These are phyloP conservation scores for Amborella trichopoda DNA, from an alignment of 164 flowering plant genomes.

Conservation along the genomic window DNA sequence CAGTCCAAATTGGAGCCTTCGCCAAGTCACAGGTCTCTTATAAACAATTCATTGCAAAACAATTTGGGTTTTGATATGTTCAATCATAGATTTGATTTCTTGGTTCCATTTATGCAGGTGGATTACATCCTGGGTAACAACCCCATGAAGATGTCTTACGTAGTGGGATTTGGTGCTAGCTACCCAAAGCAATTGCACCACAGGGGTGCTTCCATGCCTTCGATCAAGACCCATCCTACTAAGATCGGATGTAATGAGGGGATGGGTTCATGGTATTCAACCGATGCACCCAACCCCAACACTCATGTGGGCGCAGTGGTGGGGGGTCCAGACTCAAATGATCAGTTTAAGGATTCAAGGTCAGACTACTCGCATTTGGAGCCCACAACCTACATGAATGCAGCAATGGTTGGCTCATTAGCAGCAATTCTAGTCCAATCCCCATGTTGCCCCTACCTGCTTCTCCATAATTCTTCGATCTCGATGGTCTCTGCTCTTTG, in stretches of 20 bases:
- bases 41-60: no score
- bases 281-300: constrained; percentile 41
- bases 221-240: constrained; percentile 25
- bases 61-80: no score
- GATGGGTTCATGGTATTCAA: constrained; percentile 24
- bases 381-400: constrained; percentile 72
- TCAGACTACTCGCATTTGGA: constrained; percentile 48
- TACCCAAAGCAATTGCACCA: constrained; percentile 56
- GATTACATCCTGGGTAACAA: constrained; percentile 72
- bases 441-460: no score
- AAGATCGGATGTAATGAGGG: constrained; percentile 55
- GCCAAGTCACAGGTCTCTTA: constrained; percentile 81
- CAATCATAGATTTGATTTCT: background rate
- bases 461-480: no score
- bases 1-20: constrained; percentile 41
- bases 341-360: constrained; percentile 42
- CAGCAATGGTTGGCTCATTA: constrained; percentile 57
- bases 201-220: constrained; percentile 67
- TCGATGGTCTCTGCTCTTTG: no score
- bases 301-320: constrained; percentile 63
- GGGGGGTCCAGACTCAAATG: constrained; percentile 64
- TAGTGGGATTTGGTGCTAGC: constrained; percentile 63
- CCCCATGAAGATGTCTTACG: constrained; percentile 67
- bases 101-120: constrained; percentile 24
- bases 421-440: no score